Percentiles rank a stretch among this genome's conserved stretches.
Conservation (phyloP, 2,329 filamentous ascomycete species). For the Cladophialophora exuberans region DNA sequence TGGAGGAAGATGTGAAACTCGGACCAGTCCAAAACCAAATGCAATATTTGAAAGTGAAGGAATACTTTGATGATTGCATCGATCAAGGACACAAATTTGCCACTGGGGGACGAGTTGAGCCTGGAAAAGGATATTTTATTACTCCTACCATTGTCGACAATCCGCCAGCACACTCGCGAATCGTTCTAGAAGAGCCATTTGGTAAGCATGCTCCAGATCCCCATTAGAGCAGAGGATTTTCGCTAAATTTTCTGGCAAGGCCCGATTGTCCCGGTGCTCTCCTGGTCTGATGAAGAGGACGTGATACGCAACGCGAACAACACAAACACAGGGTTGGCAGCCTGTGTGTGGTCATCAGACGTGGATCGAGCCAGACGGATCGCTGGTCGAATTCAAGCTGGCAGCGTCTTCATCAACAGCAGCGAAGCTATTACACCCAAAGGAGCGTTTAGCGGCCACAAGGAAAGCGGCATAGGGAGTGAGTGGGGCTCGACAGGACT, state of each 20-base stretch:
- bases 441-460: conserved; percentile 31
- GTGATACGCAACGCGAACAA: conserved; percentile 60
- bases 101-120: conserved; percentile 48
- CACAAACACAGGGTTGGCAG: conserved; percentile 56
- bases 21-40: conserved; percentile 64
- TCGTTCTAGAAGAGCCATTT: conserved; percentile 64
- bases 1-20: conserved; percentile 49
- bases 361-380: conserved; percentile 54
- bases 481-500: conserved; percentile 27
- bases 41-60: conserved; percentile 33
- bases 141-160: conserved; percentile 62
- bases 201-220: not conserved
- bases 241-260: conserved; percentile 36
- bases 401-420: conserved; percentile 63
- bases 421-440: not conserved
- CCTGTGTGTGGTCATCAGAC: conserved; percentile 61
- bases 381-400: conserved; percentile 58
- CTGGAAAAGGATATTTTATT: conserved; percentile 58
- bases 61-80: conserved; percentile 58
- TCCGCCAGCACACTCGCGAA: conserved; percentile 56
- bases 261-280: conserved; percentile 65
- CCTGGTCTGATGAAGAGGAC: conserved; percentile 64
- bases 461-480: conserved; percentile 35
- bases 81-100: conserved; percentile 58
- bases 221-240: not conserved